phyloP scores from a whole-genome alignment of 2,329 filamentous ascomycete genomes.

The Canariomyces notabilis region DNA sequence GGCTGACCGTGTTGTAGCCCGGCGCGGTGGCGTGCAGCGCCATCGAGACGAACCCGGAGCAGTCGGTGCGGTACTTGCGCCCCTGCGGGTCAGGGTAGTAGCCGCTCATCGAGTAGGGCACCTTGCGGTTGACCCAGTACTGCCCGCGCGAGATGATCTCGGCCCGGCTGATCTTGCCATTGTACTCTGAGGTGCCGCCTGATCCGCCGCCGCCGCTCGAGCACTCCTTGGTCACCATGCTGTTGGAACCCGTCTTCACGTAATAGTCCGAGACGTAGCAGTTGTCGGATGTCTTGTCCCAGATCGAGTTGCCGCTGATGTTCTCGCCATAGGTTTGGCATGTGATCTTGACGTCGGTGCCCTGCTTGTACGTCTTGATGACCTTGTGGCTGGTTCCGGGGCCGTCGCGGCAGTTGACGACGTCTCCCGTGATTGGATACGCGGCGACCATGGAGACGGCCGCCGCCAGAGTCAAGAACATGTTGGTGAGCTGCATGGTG shows the following conservation, averaged over 20 bases:
- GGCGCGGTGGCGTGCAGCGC: conserved; percentile 14
- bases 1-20: conserved; percentile 15
- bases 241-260: conserved; percentile 9
- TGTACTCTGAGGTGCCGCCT: conserved; percentile 1
- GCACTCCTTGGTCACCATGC: conserved; percentile 6
- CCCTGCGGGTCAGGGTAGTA: conserved; percentile 13
- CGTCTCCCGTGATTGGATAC: conserved; percentile 11
- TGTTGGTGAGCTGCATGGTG: conserved; percentile 10
- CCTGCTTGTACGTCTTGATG: conserved; percentile 6
- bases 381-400: conserved; percentile 10
- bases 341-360: conserved; percentile 6
- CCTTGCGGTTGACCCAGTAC: conserved; percentile 9
- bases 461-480: conserved; percentile 8
- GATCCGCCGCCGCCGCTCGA: background rate
- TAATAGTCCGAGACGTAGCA: conserved; percentile 15
- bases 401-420: conserved; percentile 16
- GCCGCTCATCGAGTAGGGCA: conserved; percentile 14
- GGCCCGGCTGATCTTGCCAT: conserved; percentile 12
- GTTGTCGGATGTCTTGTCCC: conserved; percentile 13
- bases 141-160: conserved; percentile 15
- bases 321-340: conserved; percentile 9
- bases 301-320: conserved; percentile 7
- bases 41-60: conserved; percentile 17
- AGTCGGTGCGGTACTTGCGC: conserved; percentile 17
- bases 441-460: conserved; percentile 8